phyloP scores from a whole-genome alignment of 306 rosid genomes.

The Fragaria ananassa region DNA sequence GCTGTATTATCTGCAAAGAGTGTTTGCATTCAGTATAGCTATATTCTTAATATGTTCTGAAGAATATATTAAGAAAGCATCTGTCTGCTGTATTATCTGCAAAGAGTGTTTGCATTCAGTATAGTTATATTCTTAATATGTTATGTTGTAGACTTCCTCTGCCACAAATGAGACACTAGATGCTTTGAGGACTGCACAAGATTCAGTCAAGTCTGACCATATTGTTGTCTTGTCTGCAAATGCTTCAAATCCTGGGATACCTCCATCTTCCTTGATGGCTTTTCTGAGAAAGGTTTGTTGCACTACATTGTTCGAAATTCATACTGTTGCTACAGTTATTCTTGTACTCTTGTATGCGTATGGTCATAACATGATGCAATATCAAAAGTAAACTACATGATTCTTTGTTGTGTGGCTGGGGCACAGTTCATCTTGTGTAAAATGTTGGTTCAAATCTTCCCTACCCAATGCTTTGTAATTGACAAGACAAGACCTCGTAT shows the following conservation, averaged over 20 bases:
- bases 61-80: too few relatives aligned
- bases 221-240: constrained; percentile 55
- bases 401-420: background rate
- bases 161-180: constrained; percentile 54
- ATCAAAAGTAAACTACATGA: background rate
- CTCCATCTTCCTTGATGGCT: constrained; percentile 87
- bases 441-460: background rate
- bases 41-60: background rate
- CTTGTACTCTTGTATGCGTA: background rate
- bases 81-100: background rate
- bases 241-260: constrained; percentile 88
- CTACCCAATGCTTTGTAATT: background rate
- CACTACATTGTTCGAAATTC: background rate
- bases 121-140: constrained; percentile 16
- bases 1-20: background rate
- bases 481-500: too few relatives aligned
- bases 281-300: constrained; percentile 60
- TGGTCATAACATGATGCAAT: background rate
- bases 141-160: constrained; percentile 62
- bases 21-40: constrained; percentile 13
- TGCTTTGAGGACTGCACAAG: constrained; percentile 70
- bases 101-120: constrained; percentile 11
- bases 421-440: background rate
- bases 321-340: background rate
- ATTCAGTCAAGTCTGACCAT: constrained; percentile 60